Evolutionary conservation across 441 rosid genomes (phyloP).

Genomic region (Breynia disticha): DNA sequence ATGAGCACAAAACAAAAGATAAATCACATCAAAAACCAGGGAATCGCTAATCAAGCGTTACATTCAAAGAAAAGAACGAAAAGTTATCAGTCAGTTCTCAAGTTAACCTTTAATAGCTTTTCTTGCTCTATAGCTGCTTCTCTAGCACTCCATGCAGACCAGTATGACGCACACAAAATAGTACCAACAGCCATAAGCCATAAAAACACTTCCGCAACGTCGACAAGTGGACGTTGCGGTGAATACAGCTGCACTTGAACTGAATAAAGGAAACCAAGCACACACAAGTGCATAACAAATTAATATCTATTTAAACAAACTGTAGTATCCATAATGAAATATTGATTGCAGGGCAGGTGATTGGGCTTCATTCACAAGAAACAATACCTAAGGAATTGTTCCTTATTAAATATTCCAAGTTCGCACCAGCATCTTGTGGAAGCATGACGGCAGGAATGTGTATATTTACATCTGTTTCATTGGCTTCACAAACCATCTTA

Average conservation of each 20-base stretch:
- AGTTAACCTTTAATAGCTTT: conserved; percentile 69
- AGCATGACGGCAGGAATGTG: conserved; percentile 88
- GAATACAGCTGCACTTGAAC: conserved; percentile 92
- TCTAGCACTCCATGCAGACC: conserved; percentile 98
- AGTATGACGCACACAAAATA: conserved; percentile 82
- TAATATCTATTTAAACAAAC: background rate
- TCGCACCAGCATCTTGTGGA: conserved; percentile 94
- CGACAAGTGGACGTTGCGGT: conserved; percentile 83
- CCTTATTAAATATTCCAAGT: conserved; percentile 46
- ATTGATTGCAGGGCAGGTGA: background rate
- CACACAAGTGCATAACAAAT: background rate
- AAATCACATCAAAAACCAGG: conserved; percentile 7
- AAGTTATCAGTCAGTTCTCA: conserved; percentile 4
- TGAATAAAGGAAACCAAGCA: conserved; percentile 27
- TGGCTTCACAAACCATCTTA: conserved; percentile 95
- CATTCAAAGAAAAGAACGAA: background rate
- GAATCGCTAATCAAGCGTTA: conserved; percentile 2
- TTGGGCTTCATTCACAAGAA: background rate
- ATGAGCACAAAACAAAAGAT: conserved; percentile 16
- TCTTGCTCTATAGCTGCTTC: conserved; percentile 78
- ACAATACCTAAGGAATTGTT: conserved; percentile 46
- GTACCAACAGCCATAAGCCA: conserved; percentile 98
- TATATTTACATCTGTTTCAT: conserved; percentile 77
- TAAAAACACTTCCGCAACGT: conserved; percentile 94
- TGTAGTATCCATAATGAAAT: too few species aligned